These are phyloP conservation scores for Camellia sinensis DNA, from an alignment of 148 eudicot genomes.

Conservation along the genomic window DNA sequence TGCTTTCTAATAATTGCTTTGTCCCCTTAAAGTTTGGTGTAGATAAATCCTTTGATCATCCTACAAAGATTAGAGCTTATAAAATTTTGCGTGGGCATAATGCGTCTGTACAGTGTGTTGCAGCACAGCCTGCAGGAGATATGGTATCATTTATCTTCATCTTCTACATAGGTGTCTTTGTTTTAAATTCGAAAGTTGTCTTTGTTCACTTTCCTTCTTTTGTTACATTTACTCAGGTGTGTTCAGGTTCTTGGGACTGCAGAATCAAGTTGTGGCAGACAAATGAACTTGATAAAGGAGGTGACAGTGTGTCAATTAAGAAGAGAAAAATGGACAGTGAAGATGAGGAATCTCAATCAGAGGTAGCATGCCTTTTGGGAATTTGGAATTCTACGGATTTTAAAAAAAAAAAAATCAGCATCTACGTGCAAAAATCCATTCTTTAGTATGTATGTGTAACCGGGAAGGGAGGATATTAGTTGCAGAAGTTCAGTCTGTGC, in stretches of 20 bases:
- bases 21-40: conserved; percentile 45
- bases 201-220: conserved; percentile 6
- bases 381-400: background rate
- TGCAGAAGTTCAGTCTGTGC: background rate
- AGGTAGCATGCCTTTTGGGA: conserved; percentile 45
- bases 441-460: background rate
- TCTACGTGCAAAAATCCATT: background rate
- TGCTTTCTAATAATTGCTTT: conserved; percentile 8
- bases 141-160: conserved; percentile 45
- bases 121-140: conserved; percentile 66
- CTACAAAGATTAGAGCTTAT: conserved; percentile 51
- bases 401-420: background rate
- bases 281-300: conserved; percentile 49
- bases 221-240: conserved; percentile 47
- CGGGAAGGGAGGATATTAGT: background rate
- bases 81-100: conserved; percentile 78
- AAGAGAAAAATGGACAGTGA: conserved; percentile 65
- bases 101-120: conserved; percentile 75
- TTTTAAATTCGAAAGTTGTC: background rate
- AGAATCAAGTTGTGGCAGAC: conserved; percentile 81
- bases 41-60: conserved; percentile 37
- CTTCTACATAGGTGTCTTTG: background rate
- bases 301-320: conserved; percentile 57
- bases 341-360: conserved; percentile 49
- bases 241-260: conserved; percentile 96